Base-by-base conservation (phyloP, 1,284 basidiomycete genomes). In the Irpex sp. region DNA sequence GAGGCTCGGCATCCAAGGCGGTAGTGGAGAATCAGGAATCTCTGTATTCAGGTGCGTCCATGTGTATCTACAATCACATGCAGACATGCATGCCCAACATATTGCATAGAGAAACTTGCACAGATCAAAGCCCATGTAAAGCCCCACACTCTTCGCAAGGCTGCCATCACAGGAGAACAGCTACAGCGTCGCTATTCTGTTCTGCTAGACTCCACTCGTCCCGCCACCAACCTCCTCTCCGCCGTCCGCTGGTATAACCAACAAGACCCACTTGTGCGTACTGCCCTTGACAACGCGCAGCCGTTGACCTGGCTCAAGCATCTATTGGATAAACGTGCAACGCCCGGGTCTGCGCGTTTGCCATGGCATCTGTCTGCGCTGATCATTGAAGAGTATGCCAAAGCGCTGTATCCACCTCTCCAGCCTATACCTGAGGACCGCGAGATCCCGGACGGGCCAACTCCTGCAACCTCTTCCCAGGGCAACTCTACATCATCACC, bases 271-370 rank as follows among this genome's bases (percentile, higher is more conserved):
- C 67, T 75, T 18, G 71, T 81, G 10, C 82, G 77, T 61, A 69
- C 75, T 12, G 77, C 81, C 37, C 69, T 91, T 21, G 84, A 85
- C 61, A 80, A 79, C 58, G 77, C 80, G 1, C 88, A 91, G 67
- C 87, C 88, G 12, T 76, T 87, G 58, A 84, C 84, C 5, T 91
- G 87, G 89, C 71, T 89, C 33, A 87, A 84, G 67, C 85, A 90
- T 68, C 75, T 82, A 16, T 67, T 83, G 59, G 81, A 84, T 55
- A 82, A 78, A 63, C 74, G 73, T 28, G 70, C 72, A 42, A 71
- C 67, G 48, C 73, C 65, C 49, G 66, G 66, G 28, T 64, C 66
- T 28, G 64, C 65, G 45, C 78, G 80, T 45, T 75, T 79, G 45
- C 79, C 80, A 9, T 86, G 87, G 85, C 78, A 85, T 69, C 67